These are phyloP conservation scores for Fusarium drepaniforme DNA, from an alignment of 2,329 filamentous ascomycete species.

Conservation along the genomic window DNA sequence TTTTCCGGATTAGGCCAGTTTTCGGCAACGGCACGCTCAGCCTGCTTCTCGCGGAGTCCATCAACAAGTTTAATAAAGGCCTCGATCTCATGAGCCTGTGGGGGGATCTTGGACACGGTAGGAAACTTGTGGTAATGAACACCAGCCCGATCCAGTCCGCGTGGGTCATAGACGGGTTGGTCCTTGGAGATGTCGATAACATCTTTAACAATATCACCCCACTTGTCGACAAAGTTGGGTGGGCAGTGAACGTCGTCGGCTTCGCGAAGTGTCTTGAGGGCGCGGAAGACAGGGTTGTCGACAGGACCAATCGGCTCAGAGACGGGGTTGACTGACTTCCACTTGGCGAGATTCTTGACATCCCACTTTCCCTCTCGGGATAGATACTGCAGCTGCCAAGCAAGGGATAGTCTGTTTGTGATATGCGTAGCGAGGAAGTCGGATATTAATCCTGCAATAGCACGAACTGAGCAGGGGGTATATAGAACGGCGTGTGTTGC, in stretches of 20 bases:
- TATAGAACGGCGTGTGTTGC: constrained; percentile 90
- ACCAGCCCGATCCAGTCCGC: constrained; percentile 73
- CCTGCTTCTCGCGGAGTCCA: constrained; percentile 67
- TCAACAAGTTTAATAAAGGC: constrained; percentile 70
- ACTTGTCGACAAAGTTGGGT: constrained; percentile 74
- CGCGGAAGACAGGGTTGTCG: constrained; percentile 76
- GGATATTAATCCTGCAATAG: constrained; percentile 83
- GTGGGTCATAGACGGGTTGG: constrained; percentile 88
- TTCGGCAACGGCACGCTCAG: constrained; percentile 49
- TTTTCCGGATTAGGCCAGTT: constrained; percentile 54
- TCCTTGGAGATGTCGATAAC: constrained; percentile 94
- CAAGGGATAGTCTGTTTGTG: constrained; percentile 81
- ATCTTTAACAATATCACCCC: constrained; percentile 76
- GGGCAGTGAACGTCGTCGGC: constrained; percentile 88
- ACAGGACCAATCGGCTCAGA: constrained; percentile 76
- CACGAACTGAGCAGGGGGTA: constrained; percentile 79
- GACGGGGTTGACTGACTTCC: constrained; percentile 83
- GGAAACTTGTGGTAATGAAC: constrained; percentile 88
- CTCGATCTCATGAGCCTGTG: constrained; percentile 66
- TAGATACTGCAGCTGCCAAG: constrained; percentile 92
- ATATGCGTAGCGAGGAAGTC: constrained; percentile 83
- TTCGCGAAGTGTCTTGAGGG: constrained; percentile 93
- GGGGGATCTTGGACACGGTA: constrained; percentile 92
- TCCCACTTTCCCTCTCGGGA: constrained; percentile 96
- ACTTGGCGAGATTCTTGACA: constrained; percentile 95